A percentile compares a stretch with the other conserved stretches of the same genome.
phyloP scores from a whole-genome alignment of 1,284 basidiomycete species.

The Coriolopsis trogii region DNA sequence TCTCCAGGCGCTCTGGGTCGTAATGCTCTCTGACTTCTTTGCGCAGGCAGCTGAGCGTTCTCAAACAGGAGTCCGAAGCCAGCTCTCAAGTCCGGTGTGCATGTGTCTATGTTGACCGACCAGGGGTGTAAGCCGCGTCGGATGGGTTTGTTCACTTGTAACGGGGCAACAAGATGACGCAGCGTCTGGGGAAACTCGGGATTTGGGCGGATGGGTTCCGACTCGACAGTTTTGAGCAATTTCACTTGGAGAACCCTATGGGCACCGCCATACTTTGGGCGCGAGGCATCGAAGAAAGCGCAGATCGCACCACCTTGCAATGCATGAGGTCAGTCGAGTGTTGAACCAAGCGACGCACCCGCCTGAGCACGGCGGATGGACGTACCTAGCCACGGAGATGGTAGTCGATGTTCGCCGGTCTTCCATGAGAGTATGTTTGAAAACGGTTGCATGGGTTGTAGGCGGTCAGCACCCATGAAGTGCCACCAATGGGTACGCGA shows the following conservation, averaged over 20 bases:
- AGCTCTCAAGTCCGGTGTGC: background rate
- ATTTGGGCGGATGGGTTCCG: constrained; percentile 6
- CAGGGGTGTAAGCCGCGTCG: background rate
- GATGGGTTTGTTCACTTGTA: background rate
- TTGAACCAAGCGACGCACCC: too few relatives aligned
- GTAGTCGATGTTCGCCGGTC: background rate
- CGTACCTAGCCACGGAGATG: constrained; percentile 12
- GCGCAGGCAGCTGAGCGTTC: constrained; percentile 12
- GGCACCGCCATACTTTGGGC: background rate
- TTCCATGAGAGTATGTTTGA: constrained; percentile 6
- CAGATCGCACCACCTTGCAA: constrained; percentile 10
- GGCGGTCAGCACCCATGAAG: constrained; percentile 3
- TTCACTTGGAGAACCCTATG: too few relatives aligned
- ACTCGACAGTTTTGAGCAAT: background rate
- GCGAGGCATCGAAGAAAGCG: background rate
- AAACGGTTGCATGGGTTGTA: background rate
- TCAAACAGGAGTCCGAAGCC: constrained; percentile 9
- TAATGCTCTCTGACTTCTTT: too few relatives aligned
- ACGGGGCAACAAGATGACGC: background rate
- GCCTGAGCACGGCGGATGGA: too few relatives aligned
- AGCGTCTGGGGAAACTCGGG: constrained; percentile 8
- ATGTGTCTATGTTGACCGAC: constrained; percentile 3
- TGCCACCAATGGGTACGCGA: constrained; percentile 10
- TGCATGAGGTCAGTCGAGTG: background rate
- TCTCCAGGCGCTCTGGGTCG: too few relatives aligned